A percentile compares a stretch with the other conserved stretches of the same genome.
phyloP scores from a whole-genome alignment of 352 stramenopile genomes.

The Phytophthora colocasiae region DNA sequence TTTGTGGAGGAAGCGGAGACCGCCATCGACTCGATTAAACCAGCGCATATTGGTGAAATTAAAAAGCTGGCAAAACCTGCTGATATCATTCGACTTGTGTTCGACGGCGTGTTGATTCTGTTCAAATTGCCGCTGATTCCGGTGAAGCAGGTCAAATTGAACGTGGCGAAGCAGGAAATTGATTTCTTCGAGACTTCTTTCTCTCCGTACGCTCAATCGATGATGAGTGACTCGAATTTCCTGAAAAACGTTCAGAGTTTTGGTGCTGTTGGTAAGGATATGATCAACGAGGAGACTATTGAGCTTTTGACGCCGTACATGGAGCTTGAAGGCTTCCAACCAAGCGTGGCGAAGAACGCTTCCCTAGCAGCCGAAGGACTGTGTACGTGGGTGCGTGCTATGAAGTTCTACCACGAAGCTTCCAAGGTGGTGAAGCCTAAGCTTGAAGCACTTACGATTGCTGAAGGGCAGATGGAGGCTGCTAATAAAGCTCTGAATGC shows the following conservation, averaged over 20 bases:
- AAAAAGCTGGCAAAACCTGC: conserved; percentile 98
- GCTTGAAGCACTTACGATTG: conserved; percentile 96
- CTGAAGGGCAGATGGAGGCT: conserved; percentile 97
- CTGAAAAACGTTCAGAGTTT: conserved; percentile 97
- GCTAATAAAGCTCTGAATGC: conserved; percentile 96
- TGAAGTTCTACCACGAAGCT: conserved; percentile 99
- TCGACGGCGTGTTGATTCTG: conserved; percentile 98
- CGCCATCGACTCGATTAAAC: conserved; percentile 98
- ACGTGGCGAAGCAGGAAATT: conserved; percentile 97
- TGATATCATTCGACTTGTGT: conserved; percentile 99
- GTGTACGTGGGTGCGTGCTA: conserved; percentile 97
- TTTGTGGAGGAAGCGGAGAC: conserved; percentile 98
- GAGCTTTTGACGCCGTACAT: conserved; percentile 97
- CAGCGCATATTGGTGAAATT: conserved; percentile 97
- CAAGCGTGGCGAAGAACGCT: conserved; percentile 96
- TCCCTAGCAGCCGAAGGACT: conserved; percentile 96
- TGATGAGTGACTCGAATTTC: conserved; percentile 98
- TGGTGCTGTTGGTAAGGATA: conserved; percentile 95
- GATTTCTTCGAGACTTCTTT: conserved; percentile 98
- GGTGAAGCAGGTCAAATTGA: conserved; percentile 95
- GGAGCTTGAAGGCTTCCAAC: conserved; percentile 96
- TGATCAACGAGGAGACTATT: conserved; percentile 99
- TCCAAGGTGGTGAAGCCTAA: conserved; percentile 99
- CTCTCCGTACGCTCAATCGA: conserved; percentile 93
- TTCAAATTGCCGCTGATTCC: conserved; percentile 94